phyloP scores from a whole-genome alignment of 2,329 filamentous ascomycete species.

The Coniochaeta sp. region DNA sequence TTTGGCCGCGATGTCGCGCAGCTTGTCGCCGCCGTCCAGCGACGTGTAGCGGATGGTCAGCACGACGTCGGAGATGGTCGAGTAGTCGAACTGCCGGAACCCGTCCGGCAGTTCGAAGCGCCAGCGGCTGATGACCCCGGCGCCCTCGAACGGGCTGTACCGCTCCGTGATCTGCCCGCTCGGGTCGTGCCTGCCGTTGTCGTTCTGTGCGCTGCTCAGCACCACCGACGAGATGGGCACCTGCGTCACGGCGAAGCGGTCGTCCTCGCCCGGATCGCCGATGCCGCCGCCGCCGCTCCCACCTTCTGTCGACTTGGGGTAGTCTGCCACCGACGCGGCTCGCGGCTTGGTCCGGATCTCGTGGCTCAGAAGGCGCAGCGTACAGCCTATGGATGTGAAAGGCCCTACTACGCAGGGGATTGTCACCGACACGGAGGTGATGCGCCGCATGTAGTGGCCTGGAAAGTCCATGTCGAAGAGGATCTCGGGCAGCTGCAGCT shows the following conservation, averaged over 20 bases:
- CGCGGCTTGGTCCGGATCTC: too few species aligned
- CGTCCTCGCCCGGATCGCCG: too few species aligned
- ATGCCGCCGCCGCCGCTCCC: too few species aligned
- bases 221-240: conserved; percentile 20
- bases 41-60: conserved; percentile 27
- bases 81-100: conserved; percentile 22
- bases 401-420: conserved; percentile 23
- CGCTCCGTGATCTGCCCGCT: too few species aligned
- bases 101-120: conserved; percentile 19
- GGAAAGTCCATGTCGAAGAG: conserved; percentile 30
- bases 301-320: too few species aligned
- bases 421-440: conserved; percentile 22
- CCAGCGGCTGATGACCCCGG: conserved; percentile 25
- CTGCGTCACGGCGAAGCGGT: conserved; percentile 11
- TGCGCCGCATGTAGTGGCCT: conserved; percentile 28
- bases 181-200: conserved; percentile 20
- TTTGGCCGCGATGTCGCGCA: conserved; percentile 8
- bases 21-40: conserved; percentile 18
- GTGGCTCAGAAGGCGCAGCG: too few species aligned
- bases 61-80: conserved; percentile 23
- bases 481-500: conserved; percentile 21
- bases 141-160: conserved; percentile 28
- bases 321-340: too few species aligned
- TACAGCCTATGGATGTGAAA: too few species aligned
- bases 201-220: conserved; percentile 10